Evolutionary conservation across 768 basidiomycete species (phyloP).

Genomic region (Hemileccinum rubropunctum): DNA sequence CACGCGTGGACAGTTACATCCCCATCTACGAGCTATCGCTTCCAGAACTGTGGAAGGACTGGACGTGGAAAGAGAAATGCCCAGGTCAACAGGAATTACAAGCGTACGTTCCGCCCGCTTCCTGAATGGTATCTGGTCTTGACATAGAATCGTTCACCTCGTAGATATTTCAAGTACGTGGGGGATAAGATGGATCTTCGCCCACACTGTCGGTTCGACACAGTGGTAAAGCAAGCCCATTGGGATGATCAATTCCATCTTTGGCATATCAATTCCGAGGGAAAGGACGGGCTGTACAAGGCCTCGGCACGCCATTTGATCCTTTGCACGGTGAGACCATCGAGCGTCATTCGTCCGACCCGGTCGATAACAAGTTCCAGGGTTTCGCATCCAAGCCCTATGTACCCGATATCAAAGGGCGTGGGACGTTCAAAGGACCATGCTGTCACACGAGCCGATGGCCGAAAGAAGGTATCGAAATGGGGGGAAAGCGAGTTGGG

Average conservation of each 20-base stretch:
- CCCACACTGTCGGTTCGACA: conserved; percentile 10
- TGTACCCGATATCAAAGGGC: conserved; percentile 11
- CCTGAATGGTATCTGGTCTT: no score
- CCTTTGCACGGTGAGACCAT: neutral
- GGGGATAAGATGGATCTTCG: conserved; percentile 9
- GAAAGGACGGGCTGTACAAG: conserved; percentile 1
- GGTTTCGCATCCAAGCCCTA: conserved; percentile 9
- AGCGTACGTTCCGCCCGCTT: conserved; percentile 1
- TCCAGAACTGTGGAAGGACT: conserved; percentile 12
- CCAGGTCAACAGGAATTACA: conserved; percentile 6
- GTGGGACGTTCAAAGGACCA: conserved; percentile 5
- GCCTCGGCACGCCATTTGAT: conserved; percentile 5
- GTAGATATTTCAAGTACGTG: conserved; percentile 8
- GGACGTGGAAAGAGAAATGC: conserved; percentile 13
- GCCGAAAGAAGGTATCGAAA: conserved; percentile 10
- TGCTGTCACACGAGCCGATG: conserved; percentile 7
- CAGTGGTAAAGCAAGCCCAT: conserved; percentile 7
- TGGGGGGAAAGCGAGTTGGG: conserved; percentile 4
- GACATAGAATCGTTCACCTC: no score
- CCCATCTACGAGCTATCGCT: conserved; percentile 7
- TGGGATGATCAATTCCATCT: conserved; percentile 13
- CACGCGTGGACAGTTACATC: conserved; percentile 8
- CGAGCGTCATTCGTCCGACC: no score
- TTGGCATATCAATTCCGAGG: conserved; percentile 9
- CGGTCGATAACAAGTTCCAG: neutral